Conservation (phyloP, 768 basidiomycete genomes). For the Agaricus bisporus region DNA sequence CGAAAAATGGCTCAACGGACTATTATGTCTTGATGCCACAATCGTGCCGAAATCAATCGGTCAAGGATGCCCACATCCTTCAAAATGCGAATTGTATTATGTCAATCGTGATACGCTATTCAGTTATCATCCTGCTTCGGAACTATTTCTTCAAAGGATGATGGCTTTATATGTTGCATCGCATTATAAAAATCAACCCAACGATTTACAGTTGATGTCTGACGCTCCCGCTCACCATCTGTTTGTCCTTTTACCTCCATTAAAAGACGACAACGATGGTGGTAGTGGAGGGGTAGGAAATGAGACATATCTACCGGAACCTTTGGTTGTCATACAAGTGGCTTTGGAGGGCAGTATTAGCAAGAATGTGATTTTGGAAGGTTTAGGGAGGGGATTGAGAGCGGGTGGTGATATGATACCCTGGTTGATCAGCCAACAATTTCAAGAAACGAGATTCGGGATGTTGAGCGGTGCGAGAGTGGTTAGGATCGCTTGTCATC, state of each 20-base stretch:
- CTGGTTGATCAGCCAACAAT: constrained; percentile 92
- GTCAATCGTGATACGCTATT: constrained; percentile 95
- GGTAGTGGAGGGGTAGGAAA: neutral
- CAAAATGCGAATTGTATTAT: constrained; percentile 90
- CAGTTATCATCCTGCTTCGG: constrained; percentile 95
- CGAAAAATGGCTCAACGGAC: constrained; percentile 88
- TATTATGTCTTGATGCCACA: constrained; percentile 90
- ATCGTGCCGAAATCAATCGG: constrained; percentile 34
- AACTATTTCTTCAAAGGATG: constrained; percentile 95
- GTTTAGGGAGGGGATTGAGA: constrained; percentile 73
- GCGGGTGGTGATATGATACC: constrained; percentile 97
- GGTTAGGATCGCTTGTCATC: constrained; percentile 92
- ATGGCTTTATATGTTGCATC: constrained; percentile 97
- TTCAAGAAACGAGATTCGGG: constrained; percentile 93
- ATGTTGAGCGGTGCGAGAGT: constrained; percentile 85
- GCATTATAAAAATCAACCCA: constrained; percentile 99
- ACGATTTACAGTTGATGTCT: constrained; percentile 94
- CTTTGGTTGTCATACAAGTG: constrained; percentile 92
- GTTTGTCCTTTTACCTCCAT: constrained; percentile 90
- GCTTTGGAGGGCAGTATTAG: constrained; percentile 93
- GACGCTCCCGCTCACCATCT: constrained; percentile 97
- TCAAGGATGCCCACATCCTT: constrained; percentile 91
- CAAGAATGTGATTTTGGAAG: constrained; percentile 79
- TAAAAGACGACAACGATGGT: constrained; percentile 57
- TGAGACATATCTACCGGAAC: constrained; percentile 87